Conservation (phyloP, 495 filamentous ascomycete genomes). For the Pseudotulostoma volvatum region DNA sequence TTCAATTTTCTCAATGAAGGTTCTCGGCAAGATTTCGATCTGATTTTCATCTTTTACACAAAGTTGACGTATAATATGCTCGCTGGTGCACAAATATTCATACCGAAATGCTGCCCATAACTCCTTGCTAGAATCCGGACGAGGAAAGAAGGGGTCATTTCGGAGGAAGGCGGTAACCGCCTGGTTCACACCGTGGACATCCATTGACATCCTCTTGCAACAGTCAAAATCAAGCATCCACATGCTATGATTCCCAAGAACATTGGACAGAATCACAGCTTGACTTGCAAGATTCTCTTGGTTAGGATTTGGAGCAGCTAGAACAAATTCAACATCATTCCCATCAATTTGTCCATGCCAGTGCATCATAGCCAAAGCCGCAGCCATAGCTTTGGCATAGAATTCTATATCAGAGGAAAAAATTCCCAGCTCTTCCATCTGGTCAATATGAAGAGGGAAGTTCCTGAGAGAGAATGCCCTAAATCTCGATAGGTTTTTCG, state of each 20-base stretch:
- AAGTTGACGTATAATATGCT: too few relatives aligned
- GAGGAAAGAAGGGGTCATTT: conserved; percentile 30
- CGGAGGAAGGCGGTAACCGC: conserved; percentile 18
- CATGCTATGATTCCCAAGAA: conserved; percentile 9
- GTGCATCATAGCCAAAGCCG: conserved; percentile 29
- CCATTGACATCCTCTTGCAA: conserved; percentile 18
- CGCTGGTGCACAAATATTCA: background rate
- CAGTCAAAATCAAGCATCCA: conserved; percentile 35
- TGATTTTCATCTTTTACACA: too few relatives aligned
- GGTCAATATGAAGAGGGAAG: conserved; percentile 31
- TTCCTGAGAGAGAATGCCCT: conserved; percentile 33
- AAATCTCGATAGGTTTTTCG: conserved; percentile 4
- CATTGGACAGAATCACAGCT: background rate
- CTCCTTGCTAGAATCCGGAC: conserved; percentile 11
- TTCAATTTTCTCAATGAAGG: too few relatives aligned
- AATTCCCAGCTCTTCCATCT: conserved; percentile 26
- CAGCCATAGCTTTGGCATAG: conserved; percentile 21
- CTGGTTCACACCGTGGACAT: conserved; percentile 14
- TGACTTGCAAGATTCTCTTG: background rate
- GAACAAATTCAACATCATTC: conserved; percentile 36
- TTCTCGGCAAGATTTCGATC: too few relatives aligned
- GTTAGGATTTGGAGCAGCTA: conserved; percentile 9
- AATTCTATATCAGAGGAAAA: conserved; percentile 2
- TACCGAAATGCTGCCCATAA: conserved; percentile 19
- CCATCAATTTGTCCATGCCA: conserved; percentile 29